These are phyloP conservation scores for Leucaena leucocephala DNA, from an alignment of 306 rosid species.

Conservation along the genomic window DNA sequence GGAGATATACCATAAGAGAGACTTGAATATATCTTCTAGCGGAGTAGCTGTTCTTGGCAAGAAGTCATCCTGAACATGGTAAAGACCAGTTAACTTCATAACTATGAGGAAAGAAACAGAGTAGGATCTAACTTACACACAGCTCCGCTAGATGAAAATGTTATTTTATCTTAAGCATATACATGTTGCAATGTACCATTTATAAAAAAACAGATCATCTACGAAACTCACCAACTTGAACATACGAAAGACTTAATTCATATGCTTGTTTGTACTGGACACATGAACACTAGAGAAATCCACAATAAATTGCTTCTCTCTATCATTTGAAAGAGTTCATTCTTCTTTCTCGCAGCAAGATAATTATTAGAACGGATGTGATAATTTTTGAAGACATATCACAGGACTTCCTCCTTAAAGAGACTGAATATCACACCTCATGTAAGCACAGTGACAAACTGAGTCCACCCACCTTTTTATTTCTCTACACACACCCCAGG, in stretches of 20 bases:
- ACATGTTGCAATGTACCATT: not conserved
- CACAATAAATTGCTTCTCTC: not conserved
- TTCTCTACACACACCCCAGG: too few relatives aligned
- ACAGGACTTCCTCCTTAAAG: too few relatives aligned
- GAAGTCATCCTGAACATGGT: slow-evolving; percentile 82
- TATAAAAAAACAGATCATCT: slow-evolving; percentile 9
- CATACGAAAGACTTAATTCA: not conserved
- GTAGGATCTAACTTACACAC: slow-evolving; percentile 20
- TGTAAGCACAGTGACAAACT: too few relatives aligned
- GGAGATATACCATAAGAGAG: slow-evolving; percentile 79
- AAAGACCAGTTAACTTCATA: slow-evolving; percentile 37
- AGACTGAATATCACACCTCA: too few relatives aligned
- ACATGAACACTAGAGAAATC: not conserved
- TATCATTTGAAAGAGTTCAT: not conserved
- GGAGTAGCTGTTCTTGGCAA: slow-evolving; percentile 97
- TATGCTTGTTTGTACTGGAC: not conserved
- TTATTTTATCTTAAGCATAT: slow-evolving; percentile 9
- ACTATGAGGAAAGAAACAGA: slow-evolving; percentile 17
- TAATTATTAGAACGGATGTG: not conserved
- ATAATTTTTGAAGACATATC: too few relatives aligned
- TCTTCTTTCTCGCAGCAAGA: slow-evolving; percentile 18
- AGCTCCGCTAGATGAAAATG: not conserved
- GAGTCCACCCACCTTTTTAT: too few relatives aligned
- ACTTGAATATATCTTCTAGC: slow-evolving; percentile 95
- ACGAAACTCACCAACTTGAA: not conserved